Base-by-base conservation (phyloP, 345 rosid species). In the Xanthoceras sorbifolium region DNA sequence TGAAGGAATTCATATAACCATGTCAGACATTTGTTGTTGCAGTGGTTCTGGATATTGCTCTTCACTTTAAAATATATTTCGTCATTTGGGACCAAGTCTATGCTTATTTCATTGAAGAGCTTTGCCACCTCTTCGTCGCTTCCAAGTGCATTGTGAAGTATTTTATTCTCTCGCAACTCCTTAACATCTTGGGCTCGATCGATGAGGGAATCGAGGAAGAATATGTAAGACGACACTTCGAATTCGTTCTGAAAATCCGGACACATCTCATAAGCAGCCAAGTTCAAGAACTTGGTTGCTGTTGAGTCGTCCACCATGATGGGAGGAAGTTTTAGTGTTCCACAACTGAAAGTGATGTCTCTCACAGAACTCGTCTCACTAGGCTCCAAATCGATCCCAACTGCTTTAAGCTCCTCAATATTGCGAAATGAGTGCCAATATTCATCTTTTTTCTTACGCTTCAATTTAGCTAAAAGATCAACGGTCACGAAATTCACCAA, bases 181-280 rank as follows among this genome's bases (percentile, higher is more conserved):
- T 64, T 44, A 3, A 82, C 83, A 46, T 82, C 80, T 11, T 73
- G 62, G 0, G 78, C 42, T 2, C 57, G 84, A n/a, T n/a, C n/a
- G n/a, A n/a, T n/a, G n/a, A n/a, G n/a, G n/a, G n/a, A n/a, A n/a
- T n/a, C n/a, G n/a, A n/a, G n/a, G n/a, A n/a, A n/a, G n/a, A n/a
- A n/a, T n/a, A n/a, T n/a, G n/a, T n/a, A n/a, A n/a, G n/a, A 81
- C 23, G 75, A 68, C 52, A 81, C 57, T 18, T 4, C 52, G 1
- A 52, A 74, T 9, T 74, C 65, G 0, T 83, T 71, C 0, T 29
- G 0, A 9, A 26, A 29, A 34, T 70, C 65, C 3, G 67, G 74
- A 52, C 74, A 77, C 69, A 62, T 60, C 40, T 76, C 85, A 17
- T 73, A 73, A 26, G 81, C 83, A 38, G 77, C 62, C 76, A 83